These are phyloP conservation scores for Aureobasidium sp. DNA, from an alignment of 2,329 filamentous ascomycete genomes.

Conservation along the genomic window DNA sequence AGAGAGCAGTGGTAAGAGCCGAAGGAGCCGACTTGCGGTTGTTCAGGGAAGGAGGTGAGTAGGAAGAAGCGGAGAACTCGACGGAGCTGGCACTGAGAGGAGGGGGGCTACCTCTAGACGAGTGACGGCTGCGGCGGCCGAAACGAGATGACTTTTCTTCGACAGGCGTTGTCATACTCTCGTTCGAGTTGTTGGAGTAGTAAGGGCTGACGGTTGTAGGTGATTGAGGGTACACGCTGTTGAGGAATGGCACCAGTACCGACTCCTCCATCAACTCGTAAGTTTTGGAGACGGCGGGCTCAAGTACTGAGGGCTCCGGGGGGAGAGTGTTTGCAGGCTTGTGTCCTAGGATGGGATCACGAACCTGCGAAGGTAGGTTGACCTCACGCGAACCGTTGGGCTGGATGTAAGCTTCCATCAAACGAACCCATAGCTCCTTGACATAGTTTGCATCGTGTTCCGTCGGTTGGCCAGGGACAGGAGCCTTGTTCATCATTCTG, in stretches of 20 bases:
- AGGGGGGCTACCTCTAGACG: conserved; percentile 23
- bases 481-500: conserved; percentile 45
- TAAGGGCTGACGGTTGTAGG: conserved; percentile 34
- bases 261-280: conserved; percentile 98
- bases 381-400: conserved; percentile 80
- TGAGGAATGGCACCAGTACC: conserved; percentile 83
- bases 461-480: conserved; percentile 33
- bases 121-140: conserved; percentile 11
- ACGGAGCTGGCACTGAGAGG: conserved; percentile 22
- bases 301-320: conserved; percentile 63
- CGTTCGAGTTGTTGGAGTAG: conserved; percentile 35
- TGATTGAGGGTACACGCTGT: conserved; percentile 48
- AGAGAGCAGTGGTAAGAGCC: conserved; percentile 23
- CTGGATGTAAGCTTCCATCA: conserved; percentile 83
- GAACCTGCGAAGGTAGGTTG: conserved; percentile 78
- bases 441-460: conserved; percentile 58
- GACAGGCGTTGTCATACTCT: conserved; percentile 25
- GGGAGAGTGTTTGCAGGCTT: conserved; percentile 52
- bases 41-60: conserved; percentile 15
- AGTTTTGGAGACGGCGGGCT: conserved; percentile 76
- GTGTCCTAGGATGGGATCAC: conserved; percentile 66
- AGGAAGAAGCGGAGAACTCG: conserved; percentile 22
- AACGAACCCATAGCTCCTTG: conserved; percentile 72
- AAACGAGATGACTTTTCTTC: conserved; percentile 14
- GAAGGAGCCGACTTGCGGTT: conserved; percentile 27